phyloP scores from a whole-genome alignment of 2,329 filamentous ascomycete genomes.

The Botryotinia narcissicola region DNA sequence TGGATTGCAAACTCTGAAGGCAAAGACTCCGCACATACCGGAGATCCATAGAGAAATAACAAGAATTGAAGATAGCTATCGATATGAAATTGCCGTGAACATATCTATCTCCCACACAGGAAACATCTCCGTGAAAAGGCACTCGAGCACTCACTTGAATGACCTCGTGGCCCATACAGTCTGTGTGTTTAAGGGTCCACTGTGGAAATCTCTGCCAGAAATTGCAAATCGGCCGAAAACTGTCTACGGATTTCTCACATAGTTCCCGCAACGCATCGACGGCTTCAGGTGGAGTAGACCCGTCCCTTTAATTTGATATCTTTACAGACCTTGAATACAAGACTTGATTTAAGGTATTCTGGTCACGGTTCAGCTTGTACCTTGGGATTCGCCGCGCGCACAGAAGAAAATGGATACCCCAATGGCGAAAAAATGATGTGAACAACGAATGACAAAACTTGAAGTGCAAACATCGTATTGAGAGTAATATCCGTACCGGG shows the following conservation, averaged over 20 bases:
- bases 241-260: neutral
- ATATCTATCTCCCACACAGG: neutral
- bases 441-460: neutral
- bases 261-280: neutral
- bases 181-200: constrained; percentile 11
- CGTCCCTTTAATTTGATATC: neutral
- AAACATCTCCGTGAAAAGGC: neutral
- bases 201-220: neutral
- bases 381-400: neutral
- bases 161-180: neutral
- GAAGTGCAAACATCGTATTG: neutral
- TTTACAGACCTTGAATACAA: neutral
- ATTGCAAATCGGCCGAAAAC: neutral
- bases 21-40: neutral
- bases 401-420: neutral
- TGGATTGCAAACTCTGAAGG: neutral
- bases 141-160: constrained; percentile 7
- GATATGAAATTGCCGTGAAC: neutral
- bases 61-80: neutral
- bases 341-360: neutral
- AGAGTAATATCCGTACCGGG: neutral
- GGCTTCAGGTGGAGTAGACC: neutral
- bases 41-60: neutral
- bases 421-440: neutral
- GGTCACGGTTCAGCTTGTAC: neutral